Evolutionary conservation across 805 yeast species (phyloP).

Genomic region (Clavispora fructus): DNA sequence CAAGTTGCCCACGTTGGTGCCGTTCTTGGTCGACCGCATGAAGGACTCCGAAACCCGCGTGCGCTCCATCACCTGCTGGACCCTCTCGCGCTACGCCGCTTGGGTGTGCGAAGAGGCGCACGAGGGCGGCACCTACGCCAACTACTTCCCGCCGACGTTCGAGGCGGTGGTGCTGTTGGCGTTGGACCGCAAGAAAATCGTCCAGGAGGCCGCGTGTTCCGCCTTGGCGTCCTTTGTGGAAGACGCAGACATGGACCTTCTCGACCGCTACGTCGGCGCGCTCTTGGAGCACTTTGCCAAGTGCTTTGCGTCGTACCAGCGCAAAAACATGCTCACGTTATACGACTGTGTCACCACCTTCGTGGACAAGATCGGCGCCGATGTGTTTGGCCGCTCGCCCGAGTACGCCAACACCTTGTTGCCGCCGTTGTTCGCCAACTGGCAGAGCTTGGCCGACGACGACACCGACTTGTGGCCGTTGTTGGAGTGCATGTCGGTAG

Average conservation of each 20-base stretch:
- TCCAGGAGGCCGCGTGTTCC: conserved; percentile 92
- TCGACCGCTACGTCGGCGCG: conserved; percentile 60
- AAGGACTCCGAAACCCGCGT: conserved; percentile 76
- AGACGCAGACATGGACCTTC: conserved; percentile 55
- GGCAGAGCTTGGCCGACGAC: conserved; percentile 71
- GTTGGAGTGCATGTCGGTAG: conserved; percentile 86
- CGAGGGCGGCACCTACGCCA: conserved; percentile 56
- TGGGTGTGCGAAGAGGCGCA: conserved; percentile 77
- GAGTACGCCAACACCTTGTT: conserved; percentile 56
- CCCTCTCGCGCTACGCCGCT: conserved; percentile 74
- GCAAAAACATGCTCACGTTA: conserved; percentile 72
- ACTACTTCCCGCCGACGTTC: conserved; percentile 70
- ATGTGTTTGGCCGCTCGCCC: conserved; percentile 48
- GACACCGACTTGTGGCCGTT: conserved; percentile 89
- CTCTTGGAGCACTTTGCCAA: conserved; percentile 63
- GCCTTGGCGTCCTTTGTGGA: conserved; percentile 83
- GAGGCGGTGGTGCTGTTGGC: conserved; percentile 71
- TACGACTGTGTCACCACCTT: conserved; percentile 91
- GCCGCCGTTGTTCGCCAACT: conserved; percentile 77
- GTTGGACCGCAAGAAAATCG: conserved; percentile 80
- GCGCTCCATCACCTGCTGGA: conserved; percentile 94
- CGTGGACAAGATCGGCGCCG: conserved; percentile 67
- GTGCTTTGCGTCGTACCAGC: conserved; percentile 75
- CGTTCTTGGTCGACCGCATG: conserved; percentile 76
- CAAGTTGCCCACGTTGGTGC: conserved; percentile 75